phyloP scores from a whole-genome alignment of 306 rosid genomes.

The Notholithocarpus densiflorus region DNA sequence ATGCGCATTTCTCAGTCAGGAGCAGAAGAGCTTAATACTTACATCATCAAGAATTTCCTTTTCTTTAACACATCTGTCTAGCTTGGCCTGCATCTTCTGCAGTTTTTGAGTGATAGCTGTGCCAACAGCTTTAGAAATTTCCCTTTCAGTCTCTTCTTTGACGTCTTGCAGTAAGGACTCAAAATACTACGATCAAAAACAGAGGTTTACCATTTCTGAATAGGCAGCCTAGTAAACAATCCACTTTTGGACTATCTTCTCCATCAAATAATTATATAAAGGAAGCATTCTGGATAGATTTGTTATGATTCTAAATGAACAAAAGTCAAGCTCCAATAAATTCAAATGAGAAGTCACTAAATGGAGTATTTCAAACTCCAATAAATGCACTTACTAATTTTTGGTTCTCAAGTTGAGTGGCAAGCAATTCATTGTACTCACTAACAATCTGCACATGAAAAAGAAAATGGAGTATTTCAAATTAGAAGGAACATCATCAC shows the following conservation, averaged over 20 bases:
- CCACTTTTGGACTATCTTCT: not conserved
- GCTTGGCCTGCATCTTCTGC: slow-evolving; percentile 78
- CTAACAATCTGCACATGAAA: slow-evolving; percentile 66
- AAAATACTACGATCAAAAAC: slow-evolving; percentile 62
- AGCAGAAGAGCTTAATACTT: slow-evolving; percentile 23
- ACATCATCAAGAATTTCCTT: slow-evolving; percentile 84
- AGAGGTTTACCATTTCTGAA: not conserved
- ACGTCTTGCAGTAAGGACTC: slow-evolving; percentile 86
- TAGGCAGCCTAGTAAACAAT: not conserved
- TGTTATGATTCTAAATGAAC: not conserved
- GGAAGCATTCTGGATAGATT: slow-evolving; percentile 12
- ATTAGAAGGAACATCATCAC: slow-evolving; percentile 6
- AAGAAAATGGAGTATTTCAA: slow-evolving; percentile 18
- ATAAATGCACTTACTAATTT: slow-evolving; percentile 54
- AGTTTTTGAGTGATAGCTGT: slow-evolving; percentile 62
- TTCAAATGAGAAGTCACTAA: not conserved
- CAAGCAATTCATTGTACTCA: slow-evolving; percentile 88
- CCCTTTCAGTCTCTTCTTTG: slow-evolving; percentile 71
- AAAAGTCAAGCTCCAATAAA: not conserved
- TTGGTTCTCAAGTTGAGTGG: slow-evolving; percentile 89
- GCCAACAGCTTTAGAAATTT: slow-evolving; percentile 67
- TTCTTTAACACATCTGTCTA: slow-evolving; percentile 71
- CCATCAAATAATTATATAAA: not conserved
- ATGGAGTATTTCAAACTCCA: not conserved
- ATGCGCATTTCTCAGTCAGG: not conserved